A percentile compares a stretch with the other conserved stretches of the same genome.
phyloP scores from a whole-genome alignment of 2,329 filamentous ascomycete genomes.

The Arachnomyces sp. region DNA sequence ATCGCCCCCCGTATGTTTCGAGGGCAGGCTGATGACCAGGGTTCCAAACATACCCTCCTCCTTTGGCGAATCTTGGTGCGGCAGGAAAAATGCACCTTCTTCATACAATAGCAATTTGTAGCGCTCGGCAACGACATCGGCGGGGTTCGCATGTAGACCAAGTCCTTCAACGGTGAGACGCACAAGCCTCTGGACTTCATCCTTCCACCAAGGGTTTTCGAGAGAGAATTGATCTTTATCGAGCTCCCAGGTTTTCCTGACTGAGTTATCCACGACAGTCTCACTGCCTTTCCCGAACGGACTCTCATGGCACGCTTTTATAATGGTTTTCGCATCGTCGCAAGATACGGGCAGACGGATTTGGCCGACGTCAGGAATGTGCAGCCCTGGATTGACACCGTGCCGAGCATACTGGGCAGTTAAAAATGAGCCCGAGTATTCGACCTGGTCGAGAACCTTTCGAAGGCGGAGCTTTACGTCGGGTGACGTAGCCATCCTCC shows the following conservation, averaged over 20 bases:
- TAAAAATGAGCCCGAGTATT: no score
- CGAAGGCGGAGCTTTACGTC: no score
- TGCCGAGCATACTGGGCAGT: no score
- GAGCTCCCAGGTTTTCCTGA: conserved; percentile 40
- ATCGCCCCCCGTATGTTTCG: conserved; percentile 40
- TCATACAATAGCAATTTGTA: conserved; percentile 46
- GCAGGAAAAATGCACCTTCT: conserved; percentile 42
- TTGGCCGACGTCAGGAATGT: conserved; percentile 9
- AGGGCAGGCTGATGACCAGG: conserved; percentile 43
- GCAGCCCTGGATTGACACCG: conserved; percentile 11
- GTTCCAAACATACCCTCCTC: conserved; percentile 44
- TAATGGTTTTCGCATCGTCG: conserved; percentile 13
- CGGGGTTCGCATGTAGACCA: conserved; percentile 13
- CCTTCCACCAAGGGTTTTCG: conserved; percentile 26
- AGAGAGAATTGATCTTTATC: conserved; percentile 32
- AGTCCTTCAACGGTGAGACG: conserved; percentile 17
- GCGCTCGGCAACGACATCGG: conserved; percentile 26
- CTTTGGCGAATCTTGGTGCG: conserved; percentile 42
- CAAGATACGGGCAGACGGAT: conserved; percentile 14
- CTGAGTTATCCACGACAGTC: conserved; percentile 31
- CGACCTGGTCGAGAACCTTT: no score
- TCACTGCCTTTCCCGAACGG: conserved; percentile 33
- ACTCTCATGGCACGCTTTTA: conserved; percentile 9
- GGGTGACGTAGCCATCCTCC: no score
- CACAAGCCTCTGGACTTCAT: conserved; percentile 8